Conservation (phyloP, 345 rosid genomes). For the Crucihimalaya himalaica region DNA sequence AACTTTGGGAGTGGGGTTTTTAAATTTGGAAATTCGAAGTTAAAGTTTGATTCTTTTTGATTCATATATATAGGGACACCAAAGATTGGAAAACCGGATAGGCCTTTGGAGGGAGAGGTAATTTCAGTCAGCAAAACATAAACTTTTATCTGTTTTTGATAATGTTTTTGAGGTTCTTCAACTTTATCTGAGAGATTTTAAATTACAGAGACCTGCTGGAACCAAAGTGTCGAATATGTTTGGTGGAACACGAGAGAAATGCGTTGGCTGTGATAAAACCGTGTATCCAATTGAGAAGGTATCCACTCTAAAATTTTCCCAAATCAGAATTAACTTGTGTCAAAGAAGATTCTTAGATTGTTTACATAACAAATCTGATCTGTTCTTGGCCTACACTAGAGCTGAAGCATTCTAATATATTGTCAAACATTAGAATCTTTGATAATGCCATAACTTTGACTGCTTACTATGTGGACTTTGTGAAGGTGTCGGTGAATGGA, state of each 20-base stretch:
- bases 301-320: conserved; percentile 4
- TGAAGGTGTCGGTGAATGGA: conserved; percentile 93
- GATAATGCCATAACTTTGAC: background rate
- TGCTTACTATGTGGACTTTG: background rate
- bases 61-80: conserved; percentile 62
- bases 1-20: background rate
- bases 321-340: background rate
- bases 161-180: conserved; percentile 17
- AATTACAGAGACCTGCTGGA: conserved; percentile 66
- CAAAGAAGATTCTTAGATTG: background rate
- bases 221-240: conserved; percentile 87
- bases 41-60: conserved; percentile 14
- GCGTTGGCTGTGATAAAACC: conserved; percentile 81
- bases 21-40: background rate
- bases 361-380: background rate
- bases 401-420: background rate
- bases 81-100: conserved; percentile 81
- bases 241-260: conserved; percentile 92
- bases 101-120: conserved; percentile 81
- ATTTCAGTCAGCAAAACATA: conserved; percentile 4
- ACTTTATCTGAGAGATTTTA: background rate
- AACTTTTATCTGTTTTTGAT: background rate
- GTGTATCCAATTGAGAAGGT: conserved; percentile 97
- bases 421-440: background rate
- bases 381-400: background rate